Evolutionary conservation across 306 rosid species (phyloP).

Genomic region (Sphenostylis stenocarpa): DNA sequence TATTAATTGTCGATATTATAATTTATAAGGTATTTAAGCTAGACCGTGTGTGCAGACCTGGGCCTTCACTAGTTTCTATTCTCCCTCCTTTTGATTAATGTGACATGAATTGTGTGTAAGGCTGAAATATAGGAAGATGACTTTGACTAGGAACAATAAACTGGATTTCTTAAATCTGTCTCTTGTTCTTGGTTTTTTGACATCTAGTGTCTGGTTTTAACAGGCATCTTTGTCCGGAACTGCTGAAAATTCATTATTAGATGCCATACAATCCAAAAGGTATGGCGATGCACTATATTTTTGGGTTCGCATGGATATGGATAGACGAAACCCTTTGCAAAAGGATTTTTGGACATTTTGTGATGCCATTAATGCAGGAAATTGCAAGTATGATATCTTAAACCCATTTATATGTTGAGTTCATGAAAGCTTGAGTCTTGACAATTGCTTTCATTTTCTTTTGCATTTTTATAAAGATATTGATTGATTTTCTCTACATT

Average conservation of each 20-base stretch:
- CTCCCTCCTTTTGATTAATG: too few species aligned
- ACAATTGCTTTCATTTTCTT: not conserved
- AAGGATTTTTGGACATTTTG: slow-evolving; percentile 96
- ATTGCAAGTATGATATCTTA: slow-evolving; percentile 74
- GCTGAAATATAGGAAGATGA: too few species aligned
- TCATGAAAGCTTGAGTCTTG: slow-evolving; percentile 6
- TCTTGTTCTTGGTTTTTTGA: slow-evolving; percentile 16
- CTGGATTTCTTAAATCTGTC: not conserved
- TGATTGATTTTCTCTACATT: slow-evolving; percentile 20
- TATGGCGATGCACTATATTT: slow-evolving; percentile 91
- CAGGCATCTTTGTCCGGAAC: slow-evolving; percentile 80
- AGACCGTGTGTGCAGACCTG: not conserved
- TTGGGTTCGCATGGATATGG: slow-evolving; percentile 89
- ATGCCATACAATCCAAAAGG: slow-evolving; percentile 62
- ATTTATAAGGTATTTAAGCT: not conserved
- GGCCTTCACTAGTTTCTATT: too few species aligned
- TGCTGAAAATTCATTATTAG: slow-evolving; percentile 77
- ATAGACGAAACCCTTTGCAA: slow-evolving; percentile 61
- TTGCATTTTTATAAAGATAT: not conserved
- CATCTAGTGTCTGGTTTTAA: slow-evolving; percentile 35
- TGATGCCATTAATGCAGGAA: slow-evolving; percentile 86
- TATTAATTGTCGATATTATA: not conserved
- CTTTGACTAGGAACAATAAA: not conserved
- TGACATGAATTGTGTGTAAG: too few species aligned
- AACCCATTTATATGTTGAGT: not conserved